Evolutionary conservation across 352 stramenopile genomes (phyloP), one percentile per base, ranked within the genome.

Genomic region (Globisporangium okanoganense): DNA sequence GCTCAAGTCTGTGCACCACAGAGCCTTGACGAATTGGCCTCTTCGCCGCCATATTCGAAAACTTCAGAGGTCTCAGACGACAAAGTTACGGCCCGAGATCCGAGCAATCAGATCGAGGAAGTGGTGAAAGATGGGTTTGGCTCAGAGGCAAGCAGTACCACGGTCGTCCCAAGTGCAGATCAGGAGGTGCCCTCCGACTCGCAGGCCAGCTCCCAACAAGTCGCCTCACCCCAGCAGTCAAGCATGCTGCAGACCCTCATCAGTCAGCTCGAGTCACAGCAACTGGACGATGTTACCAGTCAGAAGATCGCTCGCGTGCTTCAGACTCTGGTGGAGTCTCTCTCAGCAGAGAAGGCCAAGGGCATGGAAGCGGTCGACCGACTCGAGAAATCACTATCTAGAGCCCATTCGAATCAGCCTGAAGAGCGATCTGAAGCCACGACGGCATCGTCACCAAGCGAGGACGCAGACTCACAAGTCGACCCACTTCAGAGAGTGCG

Each of bases 291-390:
- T 2, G 50, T 27, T 1, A 79, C 69, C 2, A 69, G 36, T 24
- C 33, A 76, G 18, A 72, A 75, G 48, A 57, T 79, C 9, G 24
- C 71, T 1, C 51, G 48, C 1, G 51, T 79, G 43, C 56, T 79
- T 2, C 45, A 67, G 9, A 60, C 56, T n/a, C 44, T 79, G 0
- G 66, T 70, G 0, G 58, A 40, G 0, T 76, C 72, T 1, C 49
- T 79, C 2, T 61, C 72, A 0, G 8, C 45, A 3, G 66, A 75
- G 47, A 52, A 62, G 2, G 13, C 43, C 4, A 62, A 48, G 18
- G 60, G 59, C 22, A 44, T 43, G 2, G 64, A 70, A 20, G 38
- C 71, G 1, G 69, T 79, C 13, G 63, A 71, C 1, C 62, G 60
- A 25, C 54, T 74, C 0, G 69, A 79, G 22, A 59, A 70, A 35